Conservation (phyloP, 106 monocot species). For the Platanthera guangdongensis region DNA sequence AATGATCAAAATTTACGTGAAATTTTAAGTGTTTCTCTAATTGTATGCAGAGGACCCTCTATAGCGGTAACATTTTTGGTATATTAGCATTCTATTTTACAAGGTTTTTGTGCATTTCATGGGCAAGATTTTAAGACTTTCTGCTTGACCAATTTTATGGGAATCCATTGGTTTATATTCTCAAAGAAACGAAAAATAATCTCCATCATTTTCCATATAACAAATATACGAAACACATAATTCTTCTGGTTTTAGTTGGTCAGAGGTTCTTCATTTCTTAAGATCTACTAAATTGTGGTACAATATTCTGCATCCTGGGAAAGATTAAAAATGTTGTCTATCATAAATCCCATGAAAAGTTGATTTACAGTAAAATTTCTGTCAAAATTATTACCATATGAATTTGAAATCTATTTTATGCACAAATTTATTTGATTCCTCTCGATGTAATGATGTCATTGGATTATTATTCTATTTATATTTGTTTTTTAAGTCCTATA, state of each 20-base stretch:
- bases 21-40: neutral
- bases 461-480: neutral
- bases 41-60: neutral
- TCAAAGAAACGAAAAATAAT: neutral
- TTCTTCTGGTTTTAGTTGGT: neutral
- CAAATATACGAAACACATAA: neutral
- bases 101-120: neutral
- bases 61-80: neutral
- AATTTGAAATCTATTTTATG: neutral
- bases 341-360: too few species aligned
- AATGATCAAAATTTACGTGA: neutral
- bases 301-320: neutral
- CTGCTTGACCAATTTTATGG: neutral
- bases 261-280: neutral
- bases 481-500: too few species aligned
- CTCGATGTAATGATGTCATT: neutral
- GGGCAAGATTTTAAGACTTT: constrained; percentile 1
- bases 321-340: too few species aligned
- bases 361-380: too few species aligned
- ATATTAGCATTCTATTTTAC: neutral
- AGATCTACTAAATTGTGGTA: neutral
- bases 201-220: neutral
- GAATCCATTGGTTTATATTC: neutral
- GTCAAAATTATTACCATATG: too few species aligned
- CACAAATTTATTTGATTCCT: neutral